Conservation (phyloP, 192 early-diverging fungal species). For the Backusella morwellensis region DNA sequence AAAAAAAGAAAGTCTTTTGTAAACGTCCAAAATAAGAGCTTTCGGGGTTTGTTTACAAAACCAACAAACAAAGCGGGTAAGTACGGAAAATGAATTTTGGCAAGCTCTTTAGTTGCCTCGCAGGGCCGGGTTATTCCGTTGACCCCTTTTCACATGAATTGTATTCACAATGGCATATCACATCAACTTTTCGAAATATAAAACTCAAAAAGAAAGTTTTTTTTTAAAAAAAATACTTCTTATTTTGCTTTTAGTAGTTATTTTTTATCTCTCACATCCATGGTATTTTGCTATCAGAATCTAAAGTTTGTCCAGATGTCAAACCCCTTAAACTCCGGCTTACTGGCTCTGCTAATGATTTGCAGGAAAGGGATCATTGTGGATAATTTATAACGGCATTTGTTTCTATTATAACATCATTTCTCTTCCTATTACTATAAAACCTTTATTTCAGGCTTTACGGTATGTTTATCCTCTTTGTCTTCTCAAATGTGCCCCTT, state of each 20-base stretch:
- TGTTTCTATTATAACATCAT: neutral
- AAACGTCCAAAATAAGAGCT: neutral
- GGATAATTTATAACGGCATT: neutral
- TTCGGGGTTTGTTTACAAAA: conserved; percentile 12
- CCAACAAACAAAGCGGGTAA: conserved; percentile 14
- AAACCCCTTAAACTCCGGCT: neutral
- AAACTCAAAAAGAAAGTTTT: neutral
- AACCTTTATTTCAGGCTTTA: neutral
- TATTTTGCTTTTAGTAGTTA: neutral
- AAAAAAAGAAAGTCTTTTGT: neutral
- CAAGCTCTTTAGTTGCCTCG: neutral
- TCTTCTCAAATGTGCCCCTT: neutral
- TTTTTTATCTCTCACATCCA: neutral
- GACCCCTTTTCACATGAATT: neutral
- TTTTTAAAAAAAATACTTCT: neutral
- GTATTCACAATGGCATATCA: neutral
- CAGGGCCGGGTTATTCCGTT: conserved; percentile 2
- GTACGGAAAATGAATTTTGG: conserved; percentile 10
- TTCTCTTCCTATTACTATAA: neutral
- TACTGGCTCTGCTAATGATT: neutral
- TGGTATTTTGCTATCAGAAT: neutral
- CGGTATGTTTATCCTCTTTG: neutral
- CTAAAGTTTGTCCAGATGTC: neutral
- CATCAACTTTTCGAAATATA: neutral
- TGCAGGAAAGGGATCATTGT: neutral